Evolutionary conservation across 2,329 filamentous ascomycete genomes (phyloP).

Genomic region (Sclerotinia trifoliorum): DNA sequence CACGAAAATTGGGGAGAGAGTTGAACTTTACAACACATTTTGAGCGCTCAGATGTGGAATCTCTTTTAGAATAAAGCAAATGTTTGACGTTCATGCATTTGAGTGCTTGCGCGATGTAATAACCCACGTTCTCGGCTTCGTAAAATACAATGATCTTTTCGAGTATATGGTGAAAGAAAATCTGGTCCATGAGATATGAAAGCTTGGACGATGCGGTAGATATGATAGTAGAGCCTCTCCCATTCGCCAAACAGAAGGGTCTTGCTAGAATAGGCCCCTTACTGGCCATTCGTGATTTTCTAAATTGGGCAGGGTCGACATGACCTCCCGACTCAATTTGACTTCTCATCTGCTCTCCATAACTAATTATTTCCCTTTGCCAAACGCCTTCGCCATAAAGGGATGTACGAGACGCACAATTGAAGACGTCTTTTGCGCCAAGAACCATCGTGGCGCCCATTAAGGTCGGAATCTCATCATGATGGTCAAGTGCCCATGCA

Average conservation of each 20-base stretch:
- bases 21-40: slow-evolving; percentile 81
- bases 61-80: slow-evolving; percentile 65
- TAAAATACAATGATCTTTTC: slow-evolving; percentile 95
- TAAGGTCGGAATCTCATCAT: slow-evolving; percentile 48
- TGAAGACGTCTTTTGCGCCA: not conserved
- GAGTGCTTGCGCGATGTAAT: slow-evolving; percentile 78
- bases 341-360: not conserved
- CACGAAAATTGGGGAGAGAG: slow-evolving; percentile 45
- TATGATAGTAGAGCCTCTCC: slow-evolving; percentile 44
- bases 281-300: slow-evolving; percentile 33
- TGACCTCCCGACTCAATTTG: not conserved
- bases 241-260: not conserved
- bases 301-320: not conserved
- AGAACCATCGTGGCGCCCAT: slow-evolving; percentile 47
- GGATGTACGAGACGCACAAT: not conserved
- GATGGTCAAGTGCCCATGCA: slow-evolving; percentile 66
- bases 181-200: slow-evolving; percentile 75
- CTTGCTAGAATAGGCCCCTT: slow-evolving; percentile 14
- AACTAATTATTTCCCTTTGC: not conserved
- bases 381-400: slow-evolving; percentile 19
- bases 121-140: slow-evolving; percentile 82
- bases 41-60: slow-evolving; percentile 61
- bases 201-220: slow-evolving; percentile 85
- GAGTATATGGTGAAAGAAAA: slow-evolving; percentile 62
- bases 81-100: slow-evolving; percentile 67